These are phyloP conservation scores for Hymenoscyphus linearis DNA, from an alignment of 2,329 filamentous ascomycete genomes.

Conservation along the genomic window DNA sequence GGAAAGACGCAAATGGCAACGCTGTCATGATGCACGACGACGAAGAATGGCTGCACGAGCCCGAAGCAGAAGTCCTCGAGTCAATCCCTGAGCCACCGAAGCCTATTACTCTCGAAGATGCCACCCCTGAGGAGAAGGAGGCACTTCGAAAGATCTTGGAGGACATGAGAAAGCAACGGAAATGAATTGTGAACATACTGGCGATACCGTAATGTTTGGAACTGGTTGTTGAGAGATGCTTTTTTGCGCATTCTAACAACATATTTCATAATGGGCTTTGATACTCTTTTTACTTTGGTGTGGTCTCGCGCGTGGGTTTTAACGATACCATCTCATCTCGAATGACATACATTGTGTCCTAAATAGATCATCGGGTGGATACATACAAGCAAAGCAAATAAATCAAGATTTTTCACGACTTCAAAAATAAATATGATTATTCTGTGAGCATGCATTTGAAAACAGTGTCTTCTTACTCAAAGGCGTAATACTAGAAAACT, in stretches of 20 bases:
- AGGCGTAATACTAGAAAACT: no score
- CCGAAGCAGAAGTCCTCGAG: neutral
- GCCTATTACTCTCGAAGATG: neutral
- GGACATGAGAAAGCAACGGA: neutral
- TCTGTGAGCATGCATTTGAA: no score
- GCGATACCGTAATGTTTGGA: neutral
- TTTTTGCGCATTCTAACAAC: neutral
- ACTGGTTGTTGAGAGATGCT: neutral
- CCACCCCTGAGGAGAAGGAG: neutral
- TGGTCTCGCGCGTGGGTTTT: neutral
- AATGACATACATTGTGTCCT: neutral
- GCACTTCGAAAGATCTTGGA: neutral
- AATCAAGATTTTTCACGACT: neutral
- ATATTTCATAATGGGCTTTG: neutral
- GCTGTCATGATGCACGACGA: conserved; percentile 7
- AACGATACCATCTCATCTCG: neutral
- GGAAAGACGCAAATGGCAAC: conserved; percentile 7
- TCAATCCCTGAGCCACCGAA: neutral
- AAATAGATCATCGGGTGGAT: neutral
- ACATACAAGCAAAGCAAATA: neutral
- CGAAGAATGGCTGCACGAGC: conserved; percentile 4
- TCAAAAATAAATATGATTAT: no score
- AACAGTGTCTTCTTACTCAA: no score
- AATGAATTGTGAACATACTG: neutral
- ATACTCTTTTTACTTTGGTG: neutral